Percentiles rank a stretch among this genome's conserved stretches.
Evolutionary conservation across 108 stramenopile genomes (phyloP).

Genomic region (Skeletonema tropicum): DNA sequence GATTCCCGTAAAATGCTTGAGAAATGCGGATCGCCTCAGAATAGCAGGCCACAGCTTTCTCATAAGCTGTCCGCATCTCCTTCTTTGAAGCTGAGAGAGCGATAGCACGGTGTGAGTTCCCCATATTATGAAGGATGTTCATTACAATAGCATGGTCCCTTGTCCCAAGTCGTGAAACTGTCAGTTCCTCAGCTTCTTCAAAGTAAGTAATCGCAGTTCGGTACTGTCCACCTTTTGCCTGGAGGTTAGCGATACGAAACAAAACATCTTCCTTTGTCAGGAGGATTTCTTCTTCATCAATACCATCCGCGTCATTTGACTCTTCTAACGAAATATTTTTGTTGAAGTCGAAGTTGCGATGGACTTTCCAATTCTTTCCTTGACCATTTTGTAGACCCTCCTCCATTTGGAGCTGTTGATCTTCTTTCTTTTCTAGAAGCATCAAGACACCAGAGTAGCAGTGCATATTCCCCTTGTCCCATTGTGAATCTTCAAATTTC

Average conservation of each 20-base stretch:
- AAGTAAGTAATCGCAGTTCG: slow-evolving; percentile 45
- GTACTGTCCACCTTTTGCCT: slow-evolving; percentile 23
- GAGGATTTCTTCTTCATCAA: slow-evolving; percentile 1
- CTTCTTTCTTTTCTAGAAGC: slow-evolving; percentile 30
- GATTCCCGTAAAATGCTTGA: slow-evolving; percentile 25
- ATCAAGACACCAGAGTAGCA: slow-evolving; percentile 33
- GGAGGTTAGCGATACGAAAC: slow-evolving; percentile 49
- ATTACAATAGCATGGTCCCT: slow-evolving; percentile 49
- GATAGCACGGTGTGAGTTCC: slow-evolving; percentile 39
- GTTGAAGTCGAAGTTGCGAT: slow-evolving; percentile 14
- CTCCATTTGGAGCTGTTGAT: slow-evolving; percentile 3
- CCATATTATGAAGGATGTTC: slow-evolving; percentile 43
- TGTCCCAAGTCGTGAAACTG: slow-evolving; percentile 38
- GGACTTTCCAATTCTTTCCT: slow-evolving; percentile 16
- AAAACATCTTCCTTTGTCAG: slow-evolving; percentile 48
- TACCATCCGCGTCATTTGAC: neutral
- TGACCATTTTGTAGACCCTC: slow-evolving; percentile 6
- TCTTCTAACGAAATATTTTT: neutral
- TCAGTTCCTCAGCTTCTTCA: slow-evolving; percentile 46
- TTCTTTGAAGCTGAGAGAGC: slow-evolving; percentile 14
- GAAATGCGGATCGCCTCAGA: slow-evolving; percentile 51
- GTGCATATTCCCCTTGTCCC: slow-evolving; percentile 29
- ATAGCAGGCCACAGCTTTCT: slow-evolving; percentile 42
- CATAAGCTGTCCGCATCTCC: slow-evolving; percentile 22
- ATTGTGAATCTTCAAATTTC: slow-evolving; percentile 33